Evolutionary conservation across 176 grass and related monocot species (phyloP).

Genomic region (Lolium multiflorum): DNA sequence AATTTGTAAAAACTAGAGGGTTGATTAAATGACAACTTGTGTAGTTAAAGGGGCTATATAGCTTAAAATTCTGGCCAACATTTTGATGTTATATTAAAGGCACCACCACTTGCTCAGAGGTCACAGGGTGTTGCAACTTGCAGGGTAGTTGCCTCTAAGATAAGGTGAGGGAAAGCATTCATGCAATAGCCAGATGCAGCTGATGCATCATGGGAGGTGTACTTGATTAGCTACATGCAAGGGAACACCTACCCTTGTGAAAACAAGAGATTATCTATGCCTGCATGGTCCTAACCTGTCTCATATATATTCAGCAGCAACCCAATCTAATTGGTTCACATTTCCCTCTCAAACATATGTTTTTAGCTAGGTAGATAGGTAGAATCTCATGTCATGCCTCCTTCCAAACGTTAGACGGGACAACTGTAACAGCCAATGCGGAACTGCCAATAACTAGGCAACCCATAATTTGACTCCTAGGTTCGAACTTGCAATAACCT

Average conservation of each 20-base stretch:
- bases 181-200: constrained; percentile 31
- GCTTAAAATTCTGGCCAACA: constrained; percentile 29
- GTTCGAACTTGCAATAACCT: constrained; percentile 23
- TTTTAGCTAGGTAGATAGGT: background rate
- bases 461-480: constrained; percentile 48
- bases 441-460: constrained; percentile 21
- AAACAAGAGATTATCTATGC: constrained; percentile 31
- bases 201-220: constrained; percentile 40
- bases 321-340: constrained; percentile 42
- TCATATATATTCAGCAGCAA: constrained; percentile 9
- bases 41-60: background rate
- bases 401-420: constrained; percentile 42
- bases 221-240: constrained; percentile 26
- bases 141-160: constrained; percentile 22
- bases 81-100: constrained; percentile 26
- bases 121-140: constrained; percentile 38
- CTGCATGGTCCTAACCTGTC: constrained; percentile 23
- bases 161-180: constrained; percentile 21
- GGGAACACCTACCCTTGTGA: constrained; percentile 32
- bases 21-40: background rate
- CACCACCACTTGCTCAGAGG: constrained; percentile 23
- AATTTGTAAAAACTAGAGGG: constrained; percentile 36
- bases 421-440: constrained; percentile 24
- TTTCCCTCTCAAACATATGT: constrained; percentile 41
- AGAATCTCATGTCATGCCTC: background rate